Evolutionary conservation across 805 yeast genomes (phyloP), one percentile per base, ranked within the genome.

Genomic region (Starmerella floris): DNA sequence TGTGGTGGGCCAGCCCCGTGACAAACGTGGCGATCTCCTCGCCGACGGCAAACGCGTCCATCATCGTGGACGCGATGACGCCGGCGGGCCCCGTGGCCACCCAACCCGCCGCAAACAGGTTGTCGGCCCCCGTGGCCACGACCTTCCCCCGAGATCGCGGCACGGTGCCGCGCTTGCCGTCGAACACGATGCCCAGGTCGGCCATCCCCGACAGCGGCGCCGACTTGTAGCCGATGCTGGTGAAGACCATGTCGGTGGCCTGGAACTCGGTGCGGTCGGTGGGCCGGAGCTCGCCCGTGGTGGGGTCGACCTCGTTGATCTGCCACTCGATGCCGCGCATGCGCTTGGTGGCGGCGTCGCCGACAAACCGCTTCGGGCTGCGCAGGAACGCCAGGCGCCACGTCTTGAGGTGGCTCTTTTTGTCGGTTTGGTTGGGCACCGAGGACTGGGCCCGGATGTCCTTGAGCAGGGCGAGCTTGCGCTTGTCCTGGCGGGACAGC

Each of bases 41-140:
- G 0, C 84, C 88, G 0, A 88, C 77, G 8, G 74, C 71, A 49
- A 78, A 78, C 1, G 95, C 74, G 45, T 81, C 85, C 70, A 79
- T 72, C 79, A 88, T 82, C 0, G 97, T 84, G 13, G 83, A 70
- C 16, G 94, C 93, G 50, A 91, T 91, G 3, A 84, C 93, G 1
- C 98, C 98, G 23, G 72, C 71, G 6, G 94, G 81, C 1, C 94
- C 94, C 40, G 73, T 76, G 43, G 80, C 75, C 37, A 85, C 77
- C 98, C 98, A 91, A 0, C 98, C 98, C 8, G 85, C 66, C 2
- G 82, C 77, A 53, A 85, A 88, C 1, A 52, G 46, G 44, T 72
- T 75, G 1, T 65, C 61, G 11, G 76, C 61, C 21, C 28, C 13
- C 17, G 30, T 15, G 9, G 39, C 48, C 3, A 37, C 35, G 6